Base-by-base conservation (phyloP, 768 basidiomycete genomes). In the Megacollybia marginata region DNA sequence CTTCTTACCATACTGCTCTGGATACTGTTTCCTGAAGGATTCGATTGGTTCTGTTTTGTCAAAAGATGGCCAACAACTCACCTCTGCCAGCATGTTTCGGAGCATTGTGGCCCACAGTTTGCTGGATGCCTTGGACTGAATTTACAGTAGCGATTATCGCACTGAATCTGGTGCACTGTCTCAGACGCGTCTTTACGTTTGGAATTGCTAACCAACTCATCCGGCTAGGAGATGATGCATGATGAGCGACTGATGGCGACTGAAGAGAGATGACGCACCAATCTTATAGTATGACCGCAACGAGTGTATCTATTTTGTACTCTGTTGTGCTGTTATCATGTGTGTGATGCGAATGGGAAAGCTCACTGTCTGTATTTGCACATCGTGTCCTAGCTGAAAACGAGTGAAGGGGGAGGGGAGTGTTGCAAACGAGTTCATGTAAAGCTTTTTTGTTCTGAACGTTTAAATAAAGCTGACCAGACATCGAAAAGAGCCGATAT, bases 11-110 rank as follows among this genome's bases (percentile, higher is more conserved):
- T 84, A 83, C 55, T 78, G 76, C 61, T 85, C 69, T 34, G 86
- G 86, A 64, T 82, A 88, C 62, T 80, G 79, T 50, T 79, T 82
- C 63, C 85, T 88, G 59, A 47, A 48, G 48, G 52, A 54, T 34
- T 50, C 48, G 44, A 55, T 52, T 51, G 36, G 54, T 59, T 46
- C 68, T 67, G 42, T 51, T 52, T 15, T 48, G 46, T 15, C 12
- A 45, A 28, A 45, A 33, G 32, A 54, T 34, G 44, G 55, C 23
- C 44, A 50, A 46, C 47, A 46, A 64, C 85, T 68, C 63, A 88
- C 86, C 85, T 85, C 65, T 86, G 84, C 86, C 86, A 88, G 60
- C 86, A 88, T 20, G 80, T 80, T 20, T 60, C 68, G 31, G 61
- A 68, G 65, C 86, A 88, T 28, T 71, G 64, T 20, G 80, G 75